phyloP scores from a whole-genome alignment of 2,329 filamentous ascomycete species.

The Fusarium miscanthi region DNA sequence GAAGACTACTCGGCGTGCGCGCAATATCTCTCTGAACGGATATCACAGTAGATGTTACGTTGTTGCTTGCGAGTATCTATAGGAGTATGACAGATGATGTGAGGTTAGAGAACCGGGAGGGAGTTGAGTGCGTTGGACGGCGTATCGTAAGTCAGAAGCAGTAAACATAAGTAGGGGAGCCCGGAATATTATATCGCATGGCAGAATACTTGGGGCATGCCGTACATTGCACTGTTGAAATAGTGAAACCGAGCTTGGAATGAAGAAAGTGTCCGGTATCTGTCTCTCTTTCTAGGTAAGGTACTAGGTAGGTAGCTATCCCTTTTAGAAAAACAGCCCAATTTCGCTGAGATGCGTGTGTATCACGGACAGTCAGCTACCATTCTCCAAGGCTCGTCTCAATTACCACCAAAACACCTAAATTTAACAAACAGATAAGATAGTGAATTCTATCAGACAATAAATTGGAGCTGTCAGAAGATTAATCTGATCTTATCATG shows the following conservation, averaged over 20 bases:
- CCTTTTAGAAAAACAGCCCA: not conserved
- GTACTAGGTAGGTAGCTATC: not conserved
- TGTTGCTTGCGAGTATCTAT: not conserved
- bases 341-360: not conserved
- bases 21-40: not conserved
- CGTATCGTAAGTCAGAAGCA: not conserved
- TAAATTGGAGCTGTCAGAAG: not conserved
- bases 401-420: not conserved
- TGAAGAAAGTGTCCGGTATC: not conserved
- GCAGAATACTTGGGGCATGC: not conserved
- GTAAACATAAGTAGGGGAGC: not conserved
- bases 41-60: not conserved
- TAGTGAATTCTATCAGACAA: not conserved
- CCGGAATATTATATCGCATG: not conserved
- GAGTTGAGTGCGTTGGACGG: not conserved
- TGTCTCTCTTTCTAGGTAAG: not conserved
- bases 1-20: not conserved
- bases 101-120: not conserved
- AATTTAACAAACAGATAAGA: not conserved
- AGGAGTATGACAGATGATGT: fast-evolving
- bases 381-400: not conserved
- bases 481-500: not conserved
- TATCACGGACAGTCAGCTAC: no score
- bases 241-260: fast-evolving
- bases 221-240: not conserved